A percentile compares a stretch with the other conserved stretches of the same genome.
Evolutionary conservation across 1,284 basidiomycete genomes (phyloP).

Genomic region (Tilletia caries): DNA sequence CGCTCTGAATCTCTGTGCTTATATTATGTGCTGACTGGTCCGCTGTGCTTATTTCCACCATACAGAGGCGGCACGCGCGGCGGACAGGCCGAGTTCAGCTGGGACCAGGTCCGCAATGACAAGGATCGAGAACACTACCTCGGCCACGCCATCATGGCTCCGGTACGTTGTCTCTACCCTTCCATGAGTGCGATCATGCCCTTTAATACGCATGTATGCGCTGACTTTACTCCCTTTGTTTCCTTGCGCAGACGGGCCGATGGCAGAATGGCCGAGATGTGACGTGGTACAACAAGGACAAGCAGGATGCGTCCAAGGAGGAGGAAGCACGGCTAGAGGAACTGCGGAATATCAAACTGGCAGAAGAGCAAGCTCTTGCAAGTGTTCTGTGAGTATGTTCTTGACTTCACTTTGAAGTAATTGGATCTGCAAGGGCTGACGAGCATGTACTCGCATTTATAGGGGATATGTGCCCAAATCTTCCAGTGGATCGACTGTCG

Average conservation of each 20-base stretch:
- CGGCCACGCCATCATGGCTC: conserved; percentile 49
- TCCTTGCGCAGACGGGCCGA: conserved; percentile 29
- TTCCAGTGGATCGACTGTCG: conserved; percentile 16
- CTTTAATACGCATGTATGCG: not conserved
- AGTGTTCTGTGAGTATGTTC: conserved; percentile 27
- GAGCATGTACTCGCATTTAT: not conserved
- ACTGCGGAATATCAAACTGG: conserved; percentile 39
- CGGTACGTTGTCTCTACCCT: conserved; percentile 11
- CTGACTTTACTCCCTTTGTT: not conserved
- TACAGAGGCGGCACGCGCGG: conserved; percentile 42
- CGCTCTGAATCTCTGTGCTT: no score
- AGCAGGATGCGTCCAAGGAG: conserved; percentile 8
- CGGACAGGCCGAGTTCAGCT: conserved; percentile 48
- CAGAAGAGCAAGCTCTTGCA: conserved; percentile 44
- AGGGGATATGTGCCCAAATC: not conserved
- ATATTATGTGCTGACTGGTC: no score
- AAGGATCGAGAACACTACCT: conserved; percentile 52
- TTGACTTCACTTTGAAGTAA: not conserved
- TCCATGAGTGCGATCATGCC: not conserved
- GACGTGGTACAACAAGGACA: conserved; percentile 51
- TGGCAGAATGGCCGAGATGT: conserved; percentile 51
- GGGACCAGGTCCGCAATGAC: conserved; percentile 46
- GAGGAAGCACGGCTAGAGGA: conserved; percentile 30
- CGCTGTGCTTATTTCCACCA: not conserved
- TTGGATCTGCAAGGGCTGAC: not conserved